A percentile compares a stretch with the other conserved stretches of the same genome.
phyloP scores from a whole-genome alignment of 495 filamentous ascomycete species.

The Xylaria castorea region DNA sequence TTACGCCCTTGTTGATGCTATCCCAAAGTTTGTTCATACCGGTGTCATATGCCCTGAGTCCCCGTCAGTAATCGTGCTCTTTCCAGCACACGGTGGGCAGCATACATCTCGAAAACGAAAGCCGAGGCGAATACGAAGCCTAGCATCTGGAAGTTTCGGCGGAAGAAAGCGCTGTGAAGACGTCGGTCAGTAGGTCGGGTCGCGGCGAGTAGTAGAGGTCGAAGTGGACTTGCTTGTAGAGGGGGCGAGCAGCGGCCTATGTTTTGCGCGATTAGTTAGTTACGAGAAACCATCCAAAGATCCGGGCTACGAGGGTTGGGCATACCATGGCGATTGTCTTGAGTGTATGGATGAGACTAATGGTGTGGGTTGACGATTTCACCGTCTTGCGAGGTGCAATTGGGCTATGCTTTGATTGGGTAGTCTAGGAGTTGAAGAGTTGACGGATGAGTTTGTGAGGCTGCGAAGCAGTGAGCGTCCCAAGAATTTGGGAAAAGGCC shows the following conservation, averaged over 20 bases:
- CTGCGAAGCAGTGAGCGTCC: conserved; percentile 26
- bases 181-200: conserved; percentile 23
- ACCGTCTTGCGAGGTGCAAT: conserved; percentile 18
- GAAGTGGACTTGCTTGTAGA: conserved; percentile 81
- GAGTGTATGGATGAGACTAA: conserved; percentile 30
- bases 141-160: conserved; percentile 84
- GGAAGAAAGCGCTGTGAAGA: conserved; percentile 73
- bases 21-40: conserved; percentile 87
- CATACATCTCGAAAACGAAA: conserved; percentile 94
- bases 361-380: background rate
- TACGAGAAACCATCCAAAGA: background rate
- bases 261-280: conserved; percentile 46
- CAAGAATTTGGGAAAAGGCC: conserved; percentile 36
- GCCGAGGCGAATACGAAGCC: conserved; percentile 83
- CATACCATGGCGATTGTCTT: conserved; percentile 49
- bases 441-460: conserved; percentile 27
- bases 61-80: conserved; percentile 34
- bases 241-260: conserved; percentile 46
- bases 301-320: background rate
- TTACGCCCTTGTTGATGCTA: conserved; percentile 83
- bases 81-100: conserved; percentile 24
- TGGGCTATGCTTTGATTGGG: conserved; percentile 14
- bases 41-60: conserved; percentile 75
- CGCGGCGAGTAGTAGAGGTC: background rate
- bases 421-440: conserved; percentile 8